These are phyloP conservation scores for Talaromyces sp. DNA, from an alignment of 2,329 filamentous ascomycete species.

Conservation along the genomic window DNA sequence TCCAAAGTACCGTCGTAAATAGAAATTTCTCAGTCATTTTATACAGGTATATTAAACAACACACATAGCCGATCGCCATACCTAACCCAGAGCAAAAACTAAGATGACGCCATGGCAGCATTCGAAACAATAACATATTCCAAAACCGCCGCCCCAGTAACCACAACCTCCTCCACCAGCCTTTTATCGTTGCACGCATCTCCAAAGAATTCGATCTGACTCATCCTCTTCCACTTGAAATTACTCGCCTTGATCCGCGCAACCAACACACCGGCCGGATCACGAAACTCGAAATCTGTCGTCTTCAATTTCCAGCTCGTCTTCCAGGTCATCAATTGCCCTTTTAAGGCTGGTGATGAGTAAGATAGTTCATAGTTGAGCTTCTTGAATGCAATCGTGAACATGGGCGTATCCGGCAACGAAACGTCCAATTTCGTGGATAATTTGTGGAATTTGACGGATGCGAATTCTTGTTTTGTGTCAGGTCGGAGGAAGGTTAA, in stretches of 20 bases:
- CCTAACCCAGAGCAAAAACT: background rate
- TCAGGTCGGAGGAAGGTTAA: background rate
- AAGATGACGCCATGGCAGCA: background rate
- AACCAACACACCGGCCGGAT: background rate
- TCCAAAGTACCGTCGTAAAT: background rate
- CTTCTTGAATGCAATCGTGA: background rate
- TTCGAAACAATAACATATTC: conserved; percentile 1
- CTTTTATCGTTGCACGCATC: background rate
- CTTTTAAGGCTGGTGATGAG: background rate
- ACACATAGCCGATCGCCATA: background rate
- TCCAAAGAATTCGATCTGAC: background rate
- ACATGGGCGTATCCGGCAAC: background rate
- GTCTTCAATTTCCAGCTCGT: background rate
- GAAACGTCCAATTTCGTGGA: background rate
- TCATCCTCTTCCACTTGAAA: background rate
- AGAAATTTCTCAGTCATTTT: background rate
- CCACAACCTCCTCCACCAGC: conserved; percentile 5
- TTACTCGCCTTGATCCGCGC: background rate
- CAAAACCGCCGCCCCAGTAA: background rate
- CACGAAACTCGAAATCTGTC: background rate
- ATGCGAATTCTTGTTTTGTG: background rate
- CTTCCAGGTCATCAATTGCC: background rate
- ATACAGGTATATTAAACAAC: background rate
- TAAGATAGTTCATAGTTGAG: background rate
- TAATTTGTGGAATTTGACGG: background rate